These are phyloP conservation scores for Cystobasidiaceae sp. DNA, from an alignment of 1,284 basidiomycete genomes.

Conservation along the genomic window DNA sequence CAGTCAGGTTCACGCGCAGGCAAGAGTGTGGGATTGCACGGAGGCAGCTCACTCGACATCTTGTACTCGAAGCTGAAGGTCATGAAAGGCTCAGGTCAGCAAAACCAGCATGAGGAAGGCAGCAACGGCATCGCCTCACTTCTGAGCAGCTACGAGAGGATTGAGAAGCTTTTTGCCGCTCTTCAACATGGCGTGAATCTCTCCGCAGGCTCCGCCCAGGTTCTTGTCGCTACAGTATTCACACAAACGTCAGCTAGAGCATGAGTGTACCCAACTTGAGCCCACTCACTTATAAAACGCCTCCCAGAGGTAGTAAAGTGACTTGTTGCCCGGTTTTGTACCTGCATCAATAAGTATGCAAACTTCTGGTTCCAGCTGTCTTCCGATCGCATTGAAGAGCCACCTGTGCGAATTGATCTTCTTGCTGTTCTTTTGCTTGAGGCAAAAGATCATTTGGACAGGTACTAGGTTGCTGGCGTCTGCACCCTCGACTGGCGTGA, in stretches of 20 bases:
- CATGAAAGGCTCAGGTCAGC: not conserved
- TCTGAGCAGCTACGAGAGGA: constrained; percentile 88
- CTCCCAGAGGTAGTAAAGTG: constrained; percentile 96
- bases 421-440: constrained; percentile 96
- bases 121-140: constrained; percentile 45
- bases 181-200: constrained; percentile 92
- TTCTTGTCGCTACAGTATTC: constrained; percentile 54
- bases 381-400: constrained; percentile 95
- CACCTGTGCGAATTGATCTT: constrained; percentile 83
- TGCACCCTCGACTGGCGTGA: constrained; percentile 60
- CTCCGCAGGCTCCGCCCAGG: constrained; percentile 90
- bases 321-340: constrained; percentile 93
- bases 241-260: no score
- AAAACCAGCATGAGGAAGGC: not conserved
- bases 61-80: constrained; percentile 82
- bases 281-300: constrained; percentile 68
- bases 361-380: constrained; percentile 78
- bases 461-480: constrained; percentile 77
- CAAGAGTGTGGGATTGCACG: no score
- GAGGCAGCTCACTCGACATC: constrained; percentile 32
- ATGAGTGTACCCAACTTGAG: no score
- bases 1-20: no score
- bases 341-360: constrained; percentile 90
- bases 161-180: constrained; percentile 87
- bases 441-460: constrained; percentile 88